These are phyloP conservation scores for Aspergillus glaucus DNA, from an alignment of 2,329 filamentous ascomycete genomes.

Conservation along the genomic window DNA sequence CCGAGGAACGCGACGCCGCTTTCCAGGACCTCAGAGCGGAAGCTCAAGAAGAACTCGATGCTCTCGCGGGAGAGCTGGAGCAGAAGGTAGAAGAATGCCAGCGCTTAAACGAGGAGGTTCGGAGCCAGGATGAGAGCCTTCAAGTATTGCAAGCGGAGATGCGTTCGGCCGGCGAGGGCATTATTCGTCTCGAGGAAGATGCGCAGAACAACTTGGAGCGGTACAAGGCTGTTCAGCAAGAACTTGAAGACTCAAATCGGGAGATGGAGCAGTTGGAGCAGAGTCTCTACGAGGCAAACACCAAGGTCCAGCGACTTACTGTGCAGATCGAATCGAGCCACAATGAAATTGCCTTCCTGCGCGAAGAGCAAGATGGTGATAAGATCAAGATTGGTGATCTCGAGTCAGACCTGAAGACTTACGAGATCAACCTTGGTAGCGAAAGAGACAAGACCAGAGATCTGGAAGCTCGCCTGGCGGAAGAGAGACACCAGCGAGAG, in stretches of 20 bases:
- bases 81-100: slow-evolving; percentile 65
- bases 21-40: slow-evolving; percentile 50
- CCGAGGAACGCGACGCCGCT: slow-evolving; percentile 55
- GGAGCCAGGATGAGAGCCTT: slow-evolving; percentile 77
- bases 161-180: slow-evolving; percentile 79
- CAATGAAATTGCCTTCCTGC: slow-evolving; percentile 86
- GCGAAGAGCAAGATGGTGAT: slow-evolving; percentile 93
- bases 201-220: slow-evolving; percentile 70
- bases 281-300: slow-evolving; percentile 74
- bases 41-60: slow-evolving; percentile 54
- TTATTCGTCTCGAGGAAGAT: slow-evolving; percentile 84
- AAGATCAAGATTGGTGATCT: slow-evolving; percentile 97
- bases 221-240: slow-evolving; percentile 75
- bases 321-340: slow-evolving; percentile 92
- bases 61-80: slow-evolving; percentile 59
- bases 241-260: slow-evolving; percentile 74
- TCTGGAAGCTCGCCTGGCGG: slow-evolving; percentile 66
- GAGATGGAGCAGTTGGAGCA: slow-evolving; percentile 83
- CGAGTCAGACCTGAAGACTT: slow-evolving; percentile 71
- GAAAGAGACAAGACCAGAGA: slow-evolving; percentile 72
- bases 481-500: slow-evolving; percentile 81
- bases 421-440: slow-evolving; percentile 73
- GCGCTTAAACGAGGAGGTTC: slow-evolving; percentile 63
- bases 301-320: slow-evolving; percentile 78
- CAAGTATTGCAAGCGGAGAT: slow-evolving; percentile 89